Evolutionary conservation across 371 early-diverging fungal species (phyloP).

Genomic region (Apophysomyces ossiformis): DNA sequence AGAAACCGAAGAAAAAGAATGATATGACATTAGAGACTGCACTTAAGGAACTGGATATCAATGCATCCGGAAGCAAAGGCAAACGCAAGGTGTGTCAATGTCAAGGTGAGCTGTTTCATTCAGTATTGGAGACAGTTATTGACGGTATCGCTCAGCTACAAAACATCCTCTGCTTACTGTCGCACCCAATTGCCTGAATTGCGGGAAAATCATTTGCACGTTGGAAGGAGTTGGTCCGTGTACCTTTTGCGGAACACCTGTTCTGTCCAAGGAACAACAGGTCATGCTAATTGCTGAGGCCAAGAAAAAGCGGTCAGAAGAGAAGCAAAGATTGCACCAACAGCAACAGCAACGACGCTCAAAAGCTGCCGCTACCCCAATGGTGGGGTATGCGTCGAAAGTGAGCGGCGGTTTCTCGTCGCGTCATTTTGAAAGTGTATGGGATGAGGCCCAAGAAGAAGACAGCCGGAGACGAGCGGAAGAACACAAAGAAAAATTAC

Average conservation of each 20-base stretch:
- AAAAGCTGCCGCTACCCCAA: conserved; percentile 30
- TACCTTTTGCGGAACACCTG: conserved; percentile 76
- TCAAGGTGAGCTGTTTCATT: conserved; percentile 29
- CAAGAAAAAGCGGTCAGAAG: conserved; percentile 39
- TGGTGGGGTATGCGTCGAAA: conserved; percentile 48
- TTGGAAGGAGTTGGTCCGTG: conserved; percentile 88
- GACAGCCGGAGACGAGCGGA: conserved; percentile 63
- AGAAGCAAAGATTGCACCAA: conserved; percentile 33
- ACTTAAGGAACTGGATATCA: conserved; percentile 49
- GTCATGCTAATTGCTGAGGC: conserved; percentile 58
- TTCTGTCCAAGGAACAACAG: conserved; percentile 75
- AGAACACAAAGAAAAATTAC: conserved; percentile 72
- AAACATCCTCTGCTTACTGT: conserved; percentile 78
- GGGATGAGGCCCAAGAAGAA: conserved; percentile 50
- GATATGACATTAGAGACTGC: conserved; percentile 55
- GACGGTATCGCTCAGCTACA: conserved; percentile 54
- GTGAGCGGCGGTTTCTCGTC: conserved; percentile 33
- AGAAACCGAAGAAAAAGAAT: conserved; percentile 40
- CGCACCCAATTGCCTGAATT: conserved; percentile 85
- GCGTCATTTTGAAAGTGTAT: conserved; percentile 14
- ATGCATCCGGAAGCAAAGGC: conserved; percentile 29
- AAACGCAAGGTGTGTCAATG: conserved; percentile 49
- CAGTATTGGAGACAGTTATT: neutral
- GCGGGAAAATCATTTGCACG: conserved; percentile 89
- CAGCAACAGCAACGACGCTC: conserved; percentile 26